Conservation (phyloP, 2,329 filamentous ascomycete species). For the Fusarium solani-melongenae region DNA sequence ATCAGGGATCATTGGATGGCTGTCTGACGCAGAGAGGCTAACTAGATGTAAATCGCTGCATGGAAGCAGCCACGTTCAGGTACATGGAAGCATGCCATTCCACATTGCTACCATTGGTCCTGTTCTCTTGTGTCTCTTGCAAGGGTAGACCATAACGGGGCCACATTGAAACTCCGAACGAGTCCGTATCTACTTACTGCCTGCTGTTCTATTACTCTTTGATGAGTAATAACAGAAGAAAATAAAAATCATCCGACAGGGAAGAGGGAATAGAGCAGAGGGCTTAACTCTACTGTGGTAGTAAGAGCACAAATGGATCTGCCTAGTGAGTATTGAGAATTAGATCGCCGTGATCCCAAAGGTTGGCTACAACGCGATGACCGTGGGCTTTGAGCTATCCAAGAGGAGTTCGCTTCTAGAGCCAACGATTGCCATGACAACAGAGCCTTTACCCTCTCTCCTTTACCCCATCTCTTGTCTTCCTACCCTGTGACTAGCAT, state of each 20-base stretch:
- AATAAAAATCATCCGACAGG: neutral
- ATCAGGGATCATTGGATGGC: neutral
- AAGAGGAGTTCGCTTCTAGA: neutral
- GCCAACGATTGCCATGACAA: neutral
- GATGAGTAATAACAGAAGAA: neutral
- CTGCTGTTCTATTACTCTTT: neutral
- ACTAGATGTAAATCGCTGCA: neutral
- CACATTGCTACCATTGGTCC: neutral
- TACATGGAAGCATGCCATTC: neutral
- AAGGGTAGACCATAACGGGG: neutral
- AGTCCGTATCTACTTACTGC: neutral
- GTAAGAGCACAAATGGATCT: neutral
- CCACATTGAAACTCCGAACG: neutral
- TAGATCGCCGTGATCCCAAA: neutral
- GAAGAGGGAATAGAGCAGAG: neutral
- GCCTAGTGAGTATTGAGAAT: neutral
- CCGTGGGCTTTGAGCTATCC: neutral
- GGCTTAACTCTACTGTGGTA: neutral
- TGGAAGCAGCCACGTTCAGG: neutral
- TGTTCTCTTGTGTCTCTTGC: neutral
- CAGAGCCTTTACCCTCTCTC: neutral
- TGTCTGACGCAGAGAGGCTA: neutral
- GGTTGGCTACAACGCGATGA: neutral
- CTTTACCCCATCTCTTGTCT: neutral
- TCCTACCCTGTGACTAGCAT: neutral